These are phyloP conservation scores for Macadamia tetraphylla DNA, from an alignment of 164 flowering plant genomes.

Conservation along the genomic window DNA sequence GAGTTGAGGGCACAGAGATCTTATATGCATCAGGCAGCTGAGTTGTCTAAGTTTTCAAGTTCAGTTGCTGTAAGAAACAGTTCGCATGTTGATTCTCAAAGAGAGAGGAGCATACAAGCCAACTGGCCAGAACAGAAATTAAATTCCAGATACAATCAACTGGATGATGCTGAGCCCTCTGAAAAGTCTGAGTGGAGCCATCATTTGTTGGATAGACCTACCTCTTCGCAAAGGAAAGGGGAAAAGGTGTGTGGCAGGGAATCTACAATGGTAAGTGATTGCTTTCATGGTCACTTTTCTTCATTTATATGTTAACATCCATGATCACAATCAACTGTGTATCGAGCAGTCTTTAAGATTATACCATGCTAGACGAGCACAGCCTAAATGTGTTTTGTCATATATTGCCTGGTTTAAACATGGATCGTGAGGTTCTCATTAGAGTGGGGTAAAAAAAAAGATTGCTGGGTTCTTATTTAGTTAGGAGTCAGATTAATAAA, in stretches of 20 bases:
- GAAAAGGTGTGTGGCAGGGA: constrained; percentile 32
- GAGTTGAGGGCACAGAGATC: constrained; percentile 44
- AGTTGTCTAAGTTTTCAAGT: constrained; percentile 43
- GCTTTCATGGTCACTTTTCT: too few relatives aligned
- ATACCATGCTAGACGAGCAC: too few relatives aligned
- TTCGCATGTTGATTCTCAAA: constrained; percentile 29
- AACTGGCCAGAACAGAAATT: constrained; percentile 37
- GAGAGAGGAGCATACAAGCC: constrained; percentile 26
- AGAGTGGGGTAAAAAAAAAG: too few relatives aligned
- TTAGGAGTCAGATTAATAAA: too few relatives aligned
- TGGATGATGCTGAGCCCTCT: constrained; percentile 37
- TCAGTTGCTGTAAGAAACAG: constrained; percentile 45
- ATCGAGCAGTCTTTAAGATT: too few relatives aligned
- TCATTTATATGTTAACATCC: too few relatives aligned
- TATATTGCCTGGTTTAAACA: too few relatives aligned
- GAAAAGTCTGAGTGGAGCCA: constrained; percentile 40
- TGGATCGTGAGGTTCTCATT: too few relatives aligned
- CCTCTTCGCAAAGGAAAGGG: constrained; percentile 42
- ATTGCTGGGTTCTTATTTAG: too few relatives aligned
- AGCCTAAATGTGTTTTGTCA: too few relatives aligned
- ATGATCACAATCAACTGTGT: too few relatives aligned
- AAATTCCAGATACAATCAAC: constrained; percentile 23
- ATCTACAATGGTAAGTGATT: constrained; percentile 27
- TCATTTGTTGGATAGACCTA: constrained; percentile 37
- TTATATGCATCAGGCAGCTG: constrained; percentile 26